Evolutionary conservation across 495 filamentous ascomycete species (phyloP).

Genomic region (Aspergillus baeticus): DNA sequence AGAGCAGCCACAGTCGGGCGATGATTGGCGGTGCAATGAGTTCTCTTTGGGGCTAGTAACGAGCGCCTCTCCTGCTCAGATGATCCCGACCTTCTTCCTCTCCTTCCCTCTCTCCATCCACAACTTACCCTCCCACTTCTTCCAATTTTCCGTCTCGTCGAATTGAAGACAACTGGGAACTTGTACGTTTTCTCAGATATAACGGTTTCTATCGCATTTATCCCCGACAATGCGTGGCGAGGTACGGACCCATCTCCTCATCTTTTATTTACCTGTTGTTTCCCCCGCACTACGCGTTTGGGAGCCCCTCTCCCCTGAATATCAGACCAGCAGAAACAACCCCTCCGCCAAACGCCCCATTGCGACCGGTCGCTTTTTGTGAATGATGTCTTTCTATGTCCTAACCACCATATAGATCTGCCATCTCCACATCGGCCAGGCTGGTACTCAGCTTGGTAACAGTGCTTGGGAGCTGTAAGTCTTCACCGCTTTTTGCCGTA

Average conservation of each 20-base stretch:
- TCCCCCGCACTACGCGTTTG: conserved; percentile 16
- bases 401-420: conserved; percentile 56
- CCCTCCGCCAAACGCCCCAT: not conserved
- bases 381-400: not conserved
- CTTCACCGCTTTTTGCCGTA: conserved; percentile 40
- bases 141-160: not conserved
- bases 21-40: not conserved
- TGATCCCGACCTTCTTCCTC: not conserved
- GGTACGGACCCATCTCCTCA: conserved; percentile 21
- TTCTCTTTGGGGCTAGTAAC: conserved; percentile 6
- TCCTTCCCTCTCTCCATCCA: conserved; percentile 4
- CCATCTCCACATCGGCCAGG: conserved; percentile 91
- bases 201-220: not conserved
- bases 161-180: not conserved
- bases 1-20: conserved; percentile 1
- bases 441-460: conserved; percentile 90
- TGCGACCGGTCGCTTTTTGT: conserved; percentile 1
- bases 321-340: not conserved
- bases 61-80: conserved; percentile 2
- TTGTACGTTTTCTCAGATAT: not conserved
- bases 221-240: conserved; percentile 35
- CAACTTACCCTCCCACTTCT: not conserved
- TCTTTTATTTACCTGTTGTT: conserved; percentile 18
- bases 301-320: conserved; percentile 15
- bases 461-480: conserved; percentile 93